A percentile compares a stretch with the other conserved stretches of the same genome.
These are phyloP conservation scores for Sisymbrium altissimum DNA, from an alignment of 345 rosid species.

Conservation along the genomic window DNA sequence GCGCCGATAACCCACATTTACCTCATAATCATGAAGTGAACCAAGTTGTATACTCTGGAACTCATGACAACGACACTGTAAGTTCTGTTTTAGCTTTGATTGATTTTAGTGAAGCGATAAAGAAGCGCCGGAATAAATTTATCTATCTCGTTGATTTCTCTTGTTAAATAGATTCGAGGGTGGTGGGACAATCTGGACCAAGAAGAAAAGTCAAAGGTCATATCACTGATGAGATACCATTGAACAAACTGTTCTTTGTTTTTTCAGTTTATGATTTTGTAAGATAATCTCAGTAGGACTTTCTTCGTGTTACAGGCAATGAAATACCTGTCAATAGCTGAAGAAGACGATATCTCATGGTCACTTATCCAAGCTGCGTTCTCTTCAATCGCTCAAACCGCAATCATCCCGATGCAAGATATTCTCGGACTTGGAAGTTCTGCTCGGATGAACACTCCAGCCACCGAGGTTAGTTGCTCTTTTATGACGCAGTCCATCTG, in stretches of 20 bases:
- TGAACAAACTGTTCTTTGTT: background rate
- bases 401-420: constrained; percentile 87
- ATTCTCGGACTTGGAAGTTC: constrained; percentile 73
- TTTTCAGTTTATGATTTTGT: background rate
- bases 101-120: background rate
- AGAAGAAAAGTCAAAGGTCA: constrained; percentile 62
- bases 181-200: constrained; percentile 75
- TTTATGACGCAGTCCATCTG: too few species aligned
- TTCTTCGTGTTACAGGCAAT: constrained; percentile 46
- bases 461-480: constrained; percentile 57
- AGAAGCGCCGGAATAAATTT: background rate
- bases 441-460: constrained; percentile 89
- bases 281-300: background rate
- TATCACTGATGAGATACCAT: background rate
- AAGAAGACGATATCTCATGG: constrained; percentile 68
- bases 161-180: constrained; percentile 53
- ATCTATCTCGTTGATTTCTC: background rate
- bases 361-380: constrained; percentile 54
- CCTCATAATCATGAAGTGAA: constrained; percentile 88
- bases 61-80: constrained; percentile 97
- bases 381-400: constrained; percentile 74
- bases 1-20: constrained; percentile 81
- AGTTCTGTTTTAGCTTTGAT: background rate
- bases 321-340: constrained; percentile 55
- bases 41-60: constrained; percentile 97